Evolutionary conservation across 2,329 filamentous ascomycete genomes (phyloP), one percentile per base, ranked within the genome.

Genomic region (Sclerotinia trifoliorum): DNA sequence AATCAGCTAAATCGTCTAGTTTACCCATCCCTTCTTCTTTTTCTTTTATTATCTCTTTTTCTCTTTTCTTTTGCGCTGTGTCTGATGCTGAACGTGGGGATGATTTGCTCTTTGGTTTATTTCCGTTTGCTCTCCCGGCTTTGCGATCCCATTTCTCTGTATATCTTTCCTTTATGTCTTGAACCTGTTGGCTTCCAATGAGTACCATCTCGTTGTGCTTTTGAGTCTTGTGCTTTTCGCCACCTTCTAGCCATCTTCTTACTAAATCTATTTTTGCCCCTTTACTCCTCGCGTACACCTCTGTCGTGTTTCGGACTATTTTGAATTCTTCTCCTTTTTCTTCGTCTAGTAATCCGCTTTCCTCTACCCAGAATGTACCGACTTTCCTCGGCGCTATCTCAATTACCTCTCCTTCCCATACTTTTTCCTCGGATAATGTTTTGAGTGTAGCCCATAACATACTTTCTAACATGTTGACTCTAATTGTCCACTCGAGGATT

Each of bases 1-100:
- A 91, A 80, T 96, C 92, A 0, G 92, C 90, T 62, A 96, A 79
- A 80, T 96, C 92, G 78, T 96, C 92, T 65, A 94, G 78, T 78
- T 95, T 95, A n/a, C 71, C 77, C 39, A 76, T 69, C 70, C 76
- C 60, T 72, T 76, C 72, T 67, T 71, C 65, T 19, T 73, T 73
- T 68, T 71, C 72, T 55, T 68, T 35, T 17, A 32, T 48, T 17
- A 10, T 35, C 26, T 55, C 73, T 54, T 70, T 73, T 17, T 60
- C 56, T 52, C 54, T 49, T 8, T 54, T 15, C 13, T 42, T 19
- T 24, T 5, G 39, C 17, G 24, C 3, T 29, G 0, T 15, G 15
- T 32, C 21, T 4, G 4, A n/a, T 3, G 32, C 2, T 57, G 32
- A 19, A n/a, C 21, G 17, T 3, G 21, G 39, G 3, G 60, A 19